Percentiles rank a stretch among this genome's conserved stretches.
Conservation (phyloP, 305 asterid genomes). For the Plantago lanceolata region DNA sequence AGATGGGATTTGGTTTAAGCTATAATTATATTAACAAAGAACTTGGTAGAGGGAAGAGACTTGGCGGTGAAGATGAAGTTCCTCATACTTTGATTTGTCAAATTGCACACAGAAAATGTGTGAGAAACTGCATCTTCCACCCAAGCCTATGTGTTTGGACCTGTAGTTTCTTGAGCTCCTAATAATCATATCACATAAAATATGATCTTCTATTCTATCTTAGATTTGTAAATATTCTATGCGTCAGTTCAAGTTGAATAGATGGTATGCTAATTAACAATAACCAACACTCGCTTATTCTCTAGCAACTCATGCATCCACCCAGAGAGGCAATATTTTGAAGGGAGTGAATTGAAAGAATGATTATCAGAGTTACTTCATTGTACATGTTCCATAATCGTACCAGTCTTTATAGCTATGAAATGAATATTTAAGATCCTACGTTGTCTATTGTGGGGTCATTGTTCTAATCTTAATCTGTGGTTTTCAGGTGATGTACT, state of each 20-base stretch:
- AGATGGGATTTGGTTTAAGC: neutral
- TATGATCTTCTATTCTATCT: neutral
- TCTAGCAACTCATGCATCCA: neutral
- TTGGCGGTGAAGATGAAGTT: neutral
- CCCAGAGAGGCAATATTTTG: neutral
- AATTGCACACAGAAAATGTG: neutral
- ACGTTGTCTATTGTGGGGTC: neutral
- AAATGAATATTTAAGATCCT: neutral
- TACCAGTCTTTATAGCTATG: neutral
- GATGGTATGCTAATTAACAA: neutral
- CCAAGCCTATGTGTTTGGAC: neutral
- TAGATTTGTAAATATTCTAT: slow-evolving; percentile 3
- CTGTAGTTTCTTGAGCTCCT: neutral
- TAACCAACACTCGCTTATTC: neutral
- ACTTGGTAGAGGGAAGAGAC: neutral
- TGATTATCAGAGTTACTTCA: too few species aligned
- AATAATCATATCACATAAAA: neutral
- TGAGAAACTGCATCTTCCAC: slow-evolving; percentile 1
- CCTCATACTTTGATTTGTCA: neutral
- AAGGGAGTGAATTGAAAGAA: neutral
- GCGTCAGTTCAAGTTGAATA: neutral
- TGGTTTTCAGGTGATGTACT: slow-evolving; percentile 62
- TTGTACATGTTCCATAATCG: neutral
- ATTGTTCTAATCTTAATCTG: slow-evolving; percentile 20
- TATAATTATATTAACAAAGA: neutral